Evolutionary conservation across 2,329 filamentous ascomycete genomes (phyloP).

Genomic region (Cercospora sp.): DNA sequence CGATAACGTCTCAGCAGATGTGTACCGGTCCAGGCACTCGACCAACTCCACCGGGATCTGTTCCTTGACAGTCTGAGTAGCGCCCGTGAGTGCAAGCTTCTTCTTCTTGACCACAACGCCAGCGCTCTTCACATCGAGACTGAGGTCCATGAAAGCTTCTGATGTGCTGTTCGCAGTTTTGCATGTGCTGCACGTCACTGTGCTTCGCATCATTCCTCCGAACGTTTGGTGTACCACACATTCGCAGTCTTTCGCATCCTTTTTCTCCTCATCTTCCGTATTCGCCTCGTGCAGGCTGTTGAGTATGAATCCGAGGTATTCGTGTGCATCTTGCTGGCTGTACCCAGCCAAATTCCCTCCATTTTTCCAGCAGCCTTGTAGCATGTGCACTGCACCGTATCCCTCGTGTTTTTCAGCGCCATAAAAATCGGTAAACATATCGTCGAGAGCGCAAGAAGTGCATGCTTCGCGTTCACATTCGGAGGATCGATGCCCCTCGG

Average conservation of each 20-base stretch:
- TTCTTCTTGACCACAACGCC: conserved; percentile 61
- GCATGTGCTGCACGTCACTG: conserved; percentile 87
- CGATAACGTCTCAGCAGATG: conserved; percentile 72
- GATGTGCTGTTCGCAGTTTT: conserved; percentile 77
- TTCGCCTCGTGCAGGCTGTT: conserved; percentile 85
- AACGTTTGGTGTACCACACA: conserved; percentile 95
- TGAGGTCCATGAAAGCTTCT: conserved; percentile 89
- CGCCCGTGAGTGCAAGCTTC: conserved; percentile 52
- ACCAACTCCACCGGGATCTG: conserved; percentile 44
- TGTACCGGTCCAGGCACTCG: conserved; percentile 81
- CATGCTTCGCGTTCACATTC: conserved; percentile 66
- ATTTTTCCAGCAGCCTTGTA: conserved; percentile 87
- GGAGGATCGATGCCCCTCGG: conserved; percentile 78
- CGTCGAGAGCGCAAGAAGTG: conserved; percentile 62
- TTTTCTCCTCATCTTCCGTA: conserved; percentile 48
- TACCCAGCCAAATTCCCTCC: conserved; percentile 71
- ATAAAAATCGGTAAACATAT: conserved; percentile 65
- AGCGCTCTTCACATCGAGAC: conserved; percentile 73
- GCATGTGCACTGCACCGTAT: conserved; percentile 84
- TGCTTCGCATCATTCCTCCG: conserved; percentile 86
- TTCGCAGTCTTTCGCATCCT: conserved; percentile 58
- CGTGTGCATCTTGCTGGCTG: conserved; percentile 93
- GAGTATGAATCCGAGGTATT: conserved; percentile 93
- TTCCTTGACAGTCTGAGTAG: conserved; percentile 39
- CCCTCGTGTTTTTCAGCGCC: conserved; percentile 80